These are phyloP conservation scores for Aspergillus ruber DNA, from an alignment of 2,329 filamentous ascomycete genomes.

Conservation along the genomic window DNA sequence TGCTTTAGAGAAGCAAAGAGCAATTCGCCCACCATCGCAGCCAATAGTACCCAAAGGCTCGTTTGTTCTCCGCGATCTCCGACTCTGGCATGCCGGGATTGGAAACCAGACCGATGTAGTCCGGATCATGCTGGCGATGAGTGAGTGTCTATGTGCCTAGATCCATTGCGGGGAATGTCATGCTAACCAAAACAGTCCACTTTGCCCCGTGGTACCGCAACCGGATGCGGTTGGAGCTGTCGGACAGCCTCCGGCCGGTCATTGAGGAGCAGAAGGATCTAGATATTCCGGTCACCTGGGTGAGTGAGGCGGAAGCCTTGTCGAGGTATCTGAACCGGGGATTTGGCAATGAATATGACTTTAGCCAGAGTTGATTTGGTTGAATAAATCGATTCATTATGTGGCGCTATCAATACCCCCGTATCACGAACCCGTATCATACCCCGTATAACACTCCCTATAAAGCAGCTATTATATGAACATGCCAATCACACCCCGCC, in stretches of 20 bases:
- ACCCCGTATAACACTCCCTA: too few species aligned
- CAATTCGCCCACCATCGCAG: slow-evolving; percentile 42
- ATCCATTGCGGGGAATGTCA: not conserved
- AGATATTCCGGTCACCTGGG: slow-evolving; percentile 48
- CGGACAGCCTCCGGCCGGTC: slow-evolving; percentile 43
- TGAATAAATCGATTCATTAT: too few species aligned
- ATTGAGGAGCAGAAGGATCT: slow-evolving; percentile 41
- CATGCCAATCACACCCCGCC: not conserved
- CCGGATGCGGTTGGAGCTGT: slow-evolving; percentile 50
- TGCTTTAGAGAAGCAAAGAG: slow-evolving; percentile 31
- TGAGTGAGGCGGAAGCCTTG: slow-evolving; percentile 37
- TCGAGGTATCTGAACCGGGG: slow-evolving; percentile 49
- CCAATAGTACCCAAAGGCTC: slow-evolving; percentile 50
- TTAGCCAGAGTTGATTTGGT: slow-evolving; percentile 39
- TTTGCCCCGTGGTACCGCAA: slow-evolving; percentile 57
- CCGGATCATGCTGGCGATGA: slow-evolving; percentile 55
- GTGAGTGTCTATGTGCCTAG: slow-evolving; percentile 3
- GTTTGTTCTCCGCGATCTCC: slow-evolving; percentile 53
- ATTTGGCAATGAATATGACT: slow-evolving; percentile 59
- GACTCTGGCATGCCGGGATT: slow-evolving; percentile 60
- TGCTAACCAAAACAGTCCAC: slow-evolving; percentile 33
- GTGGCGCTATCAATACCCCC: too few species aligned
- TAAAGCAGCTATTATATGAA: too few species aligned
- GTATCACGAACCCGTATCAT: too few species aligned
- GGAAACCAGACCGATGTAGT: slow-evolving; percentile 48